Percentiles rank a stretch among this genome's conserved stretches.
phyloP scores from a whole-genome alignment of 768 basidiomycete genomes.

The Lyophyllum atratum region DNA sequence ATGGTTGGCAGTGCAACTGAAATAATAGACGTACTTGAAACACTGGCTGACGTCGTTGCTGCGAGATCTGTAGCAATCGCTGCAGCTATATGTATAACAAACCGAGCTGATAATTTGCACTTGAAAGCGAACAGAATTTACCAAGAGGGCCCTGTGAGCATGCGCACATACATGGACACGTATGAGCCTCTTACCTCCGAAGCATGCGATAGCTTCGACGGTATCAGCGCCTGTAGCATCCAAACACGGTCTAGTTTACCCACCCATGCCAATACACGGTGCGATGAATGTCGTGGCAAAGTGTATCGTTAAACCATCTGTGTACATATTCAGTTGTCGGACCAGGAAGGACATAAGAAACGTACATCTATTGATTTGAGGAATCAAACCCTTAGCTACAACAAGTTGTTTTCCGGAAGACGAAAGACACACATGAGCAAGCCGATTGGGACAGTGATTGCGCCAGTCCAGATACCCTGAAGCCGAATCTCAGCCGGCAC shows the following conservation, averaged over 20 bases:
- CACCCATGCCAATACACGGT: slow-evolving; percentile 40
- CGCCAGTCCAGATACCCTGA: slow-evolving; percentile 42
- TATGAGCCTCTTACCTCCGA: slow-evolving; percentile 29
- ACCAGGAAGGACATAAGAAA: background rate
- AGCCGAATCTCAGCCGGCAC: slow-evolving; percentile 23
- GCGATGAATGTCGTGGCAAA: slow-evolving; percentile 35
- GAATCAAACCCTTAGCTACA: too few species aligned
- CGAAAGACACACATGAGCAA: slow-evolving; percentile 31
- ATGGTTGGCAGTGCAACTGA: background rate
- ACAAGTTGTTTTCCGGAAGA: background rate
- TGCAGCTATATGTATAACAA: slow-evolving; percentile 40
- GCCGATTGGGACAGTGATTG: slow-evolving; percentile 33
- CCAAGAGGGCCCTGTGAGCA: background rate
- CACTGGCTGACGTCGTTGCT: slow-evolving; percentile 36
- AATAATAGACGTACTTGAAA: slow-evolving; percentile 30
- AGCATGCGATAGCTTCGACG: slow-evolving; percentile 33
- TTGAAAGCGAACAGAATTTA: background rate
- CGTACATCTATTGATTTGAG: slow-evolving; percentile 4
- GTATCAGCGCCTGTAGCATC: background rate
- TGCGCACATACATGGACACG: background rate
- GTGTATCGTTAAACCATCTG: slow-evolving; percentile 35
- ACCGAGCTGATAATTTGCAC: slow-evolving; percentile 3
- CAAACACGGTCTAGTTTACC: slow-evolving; percentile 10
- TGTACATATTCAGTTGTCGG: background rate
- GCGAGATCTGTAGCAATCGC: slow-evolving; percentile 37